Percentiles rank a stretch among this genome's conserved stretches.
Conservation (phyloP, 140 eudicot species). For the Ambrosia hybrid region DNA sequence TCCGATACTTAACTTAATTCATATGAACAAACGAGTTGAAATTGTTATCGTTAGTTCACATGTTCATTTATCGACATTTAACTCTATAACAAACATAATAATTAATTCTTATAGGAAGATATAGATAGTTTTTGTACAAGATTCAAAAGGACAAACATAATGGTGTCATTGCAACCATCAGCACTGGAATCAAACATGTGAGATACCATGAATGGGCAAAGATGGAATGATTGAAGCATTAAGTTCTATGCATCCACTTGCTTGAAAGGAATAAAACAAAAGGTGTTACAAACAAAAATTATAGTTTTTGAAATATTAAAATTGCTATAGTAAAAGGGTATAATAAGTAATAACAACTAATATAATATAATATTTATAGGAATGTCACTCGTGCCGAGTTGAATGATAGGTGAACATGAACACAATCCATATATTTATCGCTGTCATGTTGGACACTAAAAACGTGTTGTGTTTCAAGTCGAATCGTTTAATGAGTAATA, state of each 20-base stretch:
- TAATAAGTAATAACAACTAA: neutral
- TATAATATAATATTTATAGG: neutral
- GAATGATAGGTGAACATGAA: too few species aligned
- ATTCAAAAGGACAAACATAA: constrained; percentile 26
- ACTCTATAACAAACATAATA: neutral
- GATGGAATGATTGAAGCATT: constrained; percentile 30
- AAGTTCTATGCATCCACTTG: constrained; percentile 29
- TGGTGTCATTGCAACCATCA: constrained; percentile 27
- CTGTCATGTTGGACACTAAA: too few species aligned
- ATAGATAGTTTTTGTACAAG: constrained; percentile 23
- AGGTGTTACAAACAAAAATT: neutral
- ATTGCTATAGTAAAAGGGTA: neutral
- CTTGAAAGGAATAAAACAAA: constrained; percentile 6
- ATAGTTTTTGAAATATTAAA: neutral
- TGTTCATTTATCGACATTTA: constrained; percentile 10
- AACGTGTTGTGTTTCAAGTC: too few species aligned
- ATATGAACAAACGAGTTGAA: neutral
- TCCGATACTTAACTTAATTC: neutral
- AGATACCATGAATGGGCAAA: constrained; percentile 33
- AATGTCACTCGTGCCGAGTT: neutral
- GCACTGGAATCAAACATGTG: constrained; percentile 35
- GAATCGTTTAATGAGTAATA: too few species aligned
- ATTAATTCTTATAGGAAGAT: neutral
- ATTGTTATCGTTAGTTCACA: neutral
- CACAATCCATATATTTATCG: too few species aligned